A percentile compares a stretch with the other conserved stretches of the same genome.
phyloP scores from a whole-genome alignment of 495 filamentous ascomycete species.

The Trypethelium eluteriae region DNA sequence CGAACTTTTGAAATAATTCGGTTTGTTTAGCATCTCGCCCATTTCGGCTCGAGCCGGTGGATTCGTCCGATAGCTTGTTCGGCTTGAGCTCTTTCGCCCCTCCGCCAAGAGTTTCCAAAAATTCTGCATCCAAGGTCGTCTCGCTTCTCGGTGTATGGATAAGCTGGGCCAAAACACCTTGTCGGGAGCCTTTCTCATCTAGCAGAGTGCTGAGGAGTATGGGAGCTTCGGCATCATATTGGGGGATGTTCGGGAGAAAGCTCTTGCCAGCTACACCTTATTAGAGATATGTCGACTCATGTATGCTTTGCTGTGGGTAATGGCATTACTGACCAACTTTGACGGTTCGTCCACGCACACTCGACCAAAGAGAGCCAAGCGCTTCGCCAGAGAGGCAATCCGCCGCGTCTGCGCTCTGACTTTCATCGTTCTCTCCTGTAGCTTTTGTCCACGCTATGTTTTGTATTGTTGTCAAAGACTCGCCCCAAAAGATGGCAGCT shows the following conservation, averaged over 20 bases:
- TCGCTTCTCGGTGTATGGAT: conserved; percentile 12
- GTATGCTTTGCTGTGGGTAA: neutral
- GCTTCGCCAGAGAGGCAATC: conserved; percentile 23
- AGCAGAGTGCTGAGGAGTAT: conserved; percentile 31
- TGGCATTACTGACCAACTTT: conserved; percentile 26
- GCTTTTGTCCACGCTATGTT: conserved; percentile 31
- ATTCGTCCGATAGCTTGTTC: neutral
- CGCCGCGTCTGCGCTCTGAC: conserved; percentile 19
- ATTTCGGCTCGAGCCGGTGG: neutral
- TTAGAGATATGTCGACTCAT: conserved; percentile 5
- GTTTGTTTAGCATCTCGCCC: neutral
- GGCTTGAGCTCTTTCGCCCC: neutral
- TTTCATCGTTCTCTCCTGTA: conserved; percentile 18
- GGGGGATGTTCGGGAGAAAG: conserved; percentile 20
- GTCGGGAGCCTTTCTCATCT: conserved; percentile 21
- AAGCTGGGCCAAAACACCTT: conserved; percentile 30
- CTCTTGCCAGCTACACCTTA: conserved; percentile 14
- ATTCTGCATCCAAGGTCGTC: neutral
- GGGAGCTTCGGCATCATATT: conserved; percentile 16
- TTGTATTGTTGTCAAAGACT: conserved; percentile 24
- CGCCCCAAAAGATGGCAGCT: conserved; percentile 32
- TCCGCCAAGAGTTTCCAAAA: neutral
- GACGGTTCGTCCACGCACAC: conserved; percentile 22
- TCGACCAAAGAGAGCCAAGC: conserved; percentile 20
- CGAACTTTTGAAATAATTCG: conserved; percentile 31